phyloP scores from a whole-genome alignment of 192 early-diverging fungal species.

The Podila clonocystis region DNA sequence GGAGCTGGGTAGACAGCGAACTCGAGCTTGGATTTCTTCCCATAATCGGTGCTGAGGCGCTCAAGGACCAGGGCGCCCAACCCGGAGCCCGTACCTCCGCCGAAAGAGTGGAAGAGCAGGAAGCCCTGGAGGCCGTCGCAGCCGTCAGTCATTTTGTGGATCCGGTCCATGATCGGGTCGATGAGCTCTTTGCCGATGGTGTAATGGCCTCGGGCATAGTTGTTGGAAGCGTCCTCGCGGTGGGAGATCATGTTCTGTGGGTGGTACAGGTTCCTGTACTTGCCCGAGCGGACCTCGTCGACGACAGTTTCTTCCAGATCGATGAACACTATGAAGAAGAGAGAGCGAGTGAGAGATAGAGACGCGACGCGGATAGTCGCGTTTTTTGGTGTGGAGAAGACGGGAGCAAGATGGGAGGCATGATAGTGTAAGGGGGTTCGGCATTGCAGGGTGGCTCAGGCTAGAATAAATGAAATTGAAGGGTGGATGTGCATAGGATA shows the following conservation, averaged over 20 bases:
- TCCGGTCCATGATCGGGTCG: conserved; percentile 58
- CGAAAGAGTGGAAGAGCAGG: conserved; percentile 66
- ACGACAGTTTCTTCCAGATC: conserved; percentile 96
- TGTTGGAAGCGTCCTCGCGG: conserved; percentile 67
- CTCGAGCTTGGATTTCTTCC: conserved; percentile 99
- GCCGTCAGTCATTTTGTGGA: conserved; percentile 61
- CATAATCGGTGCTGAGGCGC: conserved; percentile 98
- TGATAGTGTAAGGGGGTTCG: too few relatives aligned
- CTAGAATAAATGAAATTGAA: too few relatives aligned
- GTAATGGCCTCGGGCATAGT: conserved; percentile 67
- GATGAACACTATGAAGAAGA: conserved; percentile 79
- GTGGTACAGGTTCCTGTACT: conserved; percentile 84
- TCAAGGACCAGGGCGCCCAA: conserved; percentile 94
- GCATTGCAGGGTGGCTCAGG: too few relatives aligned
- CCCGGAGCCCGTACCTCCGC: conserved; percentile 66
- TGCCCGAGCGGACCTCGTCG: conserved; percentile 98
- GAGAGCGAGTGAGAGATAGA: neutral
- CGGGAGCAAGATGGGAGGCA: too few relatives aligned
- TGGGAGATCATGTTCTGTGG: conserved; percentile 56
- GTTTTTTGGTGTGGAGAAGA: too few relatives aligned
- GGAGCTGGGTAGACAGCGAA: conserved; percentile 99
- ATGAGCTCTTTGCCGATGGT: conserved; percentile 64
- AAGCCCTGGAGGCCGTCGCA: conserved; percentile 63
- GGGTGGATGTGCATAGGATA: too few relatives aligned
- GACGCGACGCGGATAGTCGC: neutral